Conservation (phyloP, 2,329 filamentous ascomycete genomes). For the Rhynchosporium secalis region DNA sequence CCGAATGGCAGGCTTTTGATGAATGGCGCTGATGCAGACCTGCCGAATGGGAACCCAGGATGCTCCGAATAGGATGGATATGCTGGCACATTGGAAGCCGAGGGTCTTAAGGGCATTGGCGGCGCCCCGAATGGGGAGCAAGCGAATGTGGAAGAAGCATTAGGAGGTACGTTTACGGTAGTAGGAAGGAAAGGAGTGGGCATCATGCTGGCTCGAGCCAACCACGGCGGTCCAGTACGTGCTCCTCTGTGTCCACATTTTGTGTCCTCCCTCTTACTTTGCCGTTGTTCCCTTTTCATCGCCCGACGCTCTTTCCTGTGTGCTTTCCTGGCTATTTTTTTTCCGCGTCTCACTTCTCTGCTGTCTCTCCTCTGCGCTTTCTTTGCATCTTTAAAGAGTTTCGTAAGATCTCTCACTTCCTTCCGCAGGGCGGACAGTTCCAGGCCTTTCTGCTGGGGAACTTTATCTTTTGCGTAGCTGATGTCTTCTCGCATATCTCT, state of each 20-base stretch:
- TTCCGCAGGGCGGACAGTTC: conserved; percentile 44
- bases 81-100: conserved; percentile 6
- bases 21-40: conserved; percentile 19
- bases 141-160: neutral
- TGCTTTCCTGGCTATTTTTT: conserved; percentile 18
- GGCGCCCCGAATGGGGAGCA: neutral
- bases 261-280: conserved; percentile 39
- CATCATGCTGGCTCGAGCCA: conserved; percentile 5
- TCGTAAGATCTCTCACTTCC: conserved; percentile 48
- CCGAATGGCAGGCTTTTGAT: conserved; percentile 13
- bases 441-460: conserved; percentile 22
- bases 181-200: neutral
- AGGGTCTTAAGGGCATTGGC: neutral
- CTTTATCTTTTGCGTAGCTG: conserved; percentile 41
- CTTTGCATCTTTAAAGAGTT: conserved; percentile 47
- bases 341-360: conserved; percentile 32
- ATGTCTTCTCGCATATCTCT: conserved; percentile 47
- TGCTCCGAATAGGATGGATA: neutral
- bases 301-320: conserved; percentile 27
- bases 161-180: neutral
- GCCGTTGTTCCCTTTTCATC: conserved; percentile 35
- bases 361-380: conserved; percentile 40
- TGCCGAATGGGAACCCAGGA: conserved; percentile 24
- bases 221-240: conserved; percentile 4
- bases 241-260: conserved; percentile 22